Conservation (phyloP, 139 green algal species). For the Chlorokybus atmophyticus region DNA sequence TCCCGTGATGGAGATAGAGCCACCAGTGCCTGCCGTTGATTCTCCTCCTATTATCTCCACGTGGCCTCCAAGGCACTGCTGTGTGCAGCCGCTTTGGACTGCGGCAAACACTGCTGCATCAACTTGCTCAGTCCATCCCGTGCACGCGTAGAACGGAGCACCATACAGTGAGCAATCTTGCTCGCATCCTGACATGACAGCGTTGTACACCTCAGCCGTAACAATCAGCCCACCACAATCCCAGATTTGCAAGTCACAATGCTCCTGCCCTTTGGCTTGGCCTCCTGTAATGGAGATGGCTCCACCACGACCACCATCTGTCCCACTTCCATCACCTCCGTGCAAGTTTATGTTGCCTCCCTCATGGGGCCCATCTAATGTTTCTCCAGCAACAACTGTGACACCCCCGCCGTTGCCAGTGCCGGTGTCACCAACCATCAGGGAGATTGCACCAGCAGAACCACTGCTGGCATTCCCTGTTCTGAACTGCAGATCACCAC, state of each 20-base stretch:
- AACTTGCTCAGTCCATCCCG: not conserved
- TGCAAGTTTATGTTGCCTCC: no score
- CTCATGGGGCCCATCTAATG: not conserved
- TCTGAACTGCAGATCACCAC: no score
- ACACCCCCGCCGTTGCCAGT: slow-evolving; percentile 5
- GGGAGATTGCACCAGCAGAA: not conserved
- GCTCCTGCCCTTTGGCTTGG: not conserved
- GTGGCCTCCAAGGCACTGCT: not conserved
- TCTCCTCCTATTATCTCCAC: not conserved
- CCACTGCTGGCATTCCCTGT: no score
- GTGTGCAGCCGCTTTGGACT: not conserved
- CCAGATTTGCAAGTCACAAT: not conserved
- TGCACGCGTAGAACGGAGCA: not conserved
- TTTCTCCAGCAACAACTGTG: not conserved
- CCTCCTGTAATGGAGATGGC: not conserved
- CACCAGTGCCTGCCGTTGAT: not conserved
- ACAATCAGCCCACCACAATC: not conserved
- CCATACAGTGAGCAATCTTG: not conserved
- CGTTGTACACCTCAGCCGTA: not conserved
- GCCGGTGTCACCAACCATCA: not conserved
- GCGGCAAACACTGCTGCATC: not conserved
- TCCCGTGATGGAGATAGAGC: not conserved
- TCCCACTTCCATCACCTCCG: not conserved
- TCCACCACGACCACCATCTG: not conserved
- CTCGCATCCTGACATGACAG: not conserved